phyloP scores from a whole-genome alignment of 768 basidiomycete species.

The Boletus bicolor region DNA sequence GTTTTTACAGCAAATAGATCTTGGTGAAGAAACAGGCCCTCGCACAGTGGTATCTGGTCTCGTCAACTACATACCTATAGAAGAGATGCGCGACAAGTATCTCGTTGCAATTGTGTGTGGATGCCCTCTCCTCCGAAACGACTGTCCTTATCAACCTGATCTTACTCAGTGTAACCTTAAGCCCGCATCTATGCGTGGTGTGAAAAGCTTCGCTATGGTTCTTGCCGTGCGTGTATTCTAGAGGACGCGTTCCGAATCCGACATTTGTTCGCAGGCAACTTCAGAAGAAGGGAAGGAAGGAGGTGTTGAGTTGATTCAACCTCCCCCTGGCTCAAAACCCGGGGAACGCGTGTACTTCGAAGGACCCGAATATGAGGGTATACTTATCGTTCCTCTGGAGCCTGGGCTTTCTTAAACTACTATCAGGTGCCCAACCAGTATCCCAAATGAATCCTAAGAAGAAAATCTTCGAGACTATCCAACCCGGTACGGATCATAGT shows the following conservation, averaged over 20 bases:
- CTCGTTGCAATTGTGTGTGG: conserved; percentile 75
- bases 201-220: conserved; percentile 98
- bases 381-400: conserved; percentile 17
- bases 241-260: background rate
- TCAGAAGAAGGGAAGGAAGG: conserved; percentile 87
- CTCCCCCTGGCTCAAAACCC: conserved; percentile 80
- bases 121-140: background rate
- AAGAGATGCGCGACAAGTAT: conserved; percentile 82
- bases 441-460: conserved; percentile 96
- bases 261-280: conserved; percentile 57
- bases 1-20: conserved; percentile 78
- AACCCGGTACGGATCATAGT: conserved; percentile 57
- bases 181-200: conserved; percentile 93
- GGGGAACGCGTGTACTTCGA: conserved; percentile 97
- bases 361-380: conserved; percentile 81
- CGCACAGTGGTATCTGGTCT: conserved; percentile 96
- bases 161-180: conserved; percentile 79
- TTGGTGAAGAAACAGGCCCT: conserved; percentile 93
- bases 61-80: conserved; percentile 94
- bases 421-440: conserved; percentile 59
- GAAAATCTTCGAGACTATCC: conserved; percentile 97
- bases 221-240: conserved; percentile 61
- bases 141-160: background rate
- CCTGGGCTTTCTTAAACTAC: background rate
- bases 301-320: conserved; percentile 89